Conservation (phyloP, 1,284 basidiomycete species). For the Sporisorium scitamineum region DNA sequence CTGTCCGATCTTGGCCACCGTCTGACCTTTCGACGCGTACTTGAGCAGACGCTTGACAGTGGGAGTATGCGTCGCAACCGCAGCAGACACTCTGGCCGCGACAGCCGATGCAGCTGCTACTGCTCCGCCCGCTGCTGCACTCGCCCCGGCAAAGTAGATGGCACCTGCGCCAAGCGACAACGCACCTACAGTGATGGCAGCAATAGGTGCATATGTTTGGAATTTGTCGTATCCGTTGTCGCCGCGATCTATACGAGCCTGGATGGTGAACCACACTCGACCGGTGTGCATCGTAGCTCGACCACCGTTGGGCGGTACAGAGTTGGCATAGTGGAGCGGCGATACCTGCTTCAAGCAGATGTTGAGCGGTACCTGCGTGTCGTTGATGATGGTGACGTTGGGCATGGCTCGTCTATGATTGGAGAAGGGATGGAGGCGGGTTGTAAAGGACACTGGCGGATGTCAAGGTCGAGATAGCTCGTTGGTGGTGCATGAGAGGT, state of each 20-base stretch:
- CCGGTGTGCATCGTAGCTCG: slow-evolving; percentile 49
- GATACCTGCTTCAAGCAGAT: slow-evolving; percentile 60
- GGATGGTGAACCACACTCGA: slow-evolving; percentile 61
- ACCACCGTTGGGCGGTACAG: slow-evolving; percentile 47
- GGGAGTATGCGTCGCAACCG: slow-evolving; percentile 49
- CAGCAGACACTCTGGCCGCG: slow-evolving; percentile 42
- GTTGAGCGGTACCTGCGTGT: slow-evolving; percentile 59
- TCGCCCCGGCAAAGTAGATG: slow-evolving; percentile 55
- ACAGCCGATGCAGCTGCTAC: slow-evolving; percentile 50
- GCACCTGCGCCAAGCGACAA: slow-evolving; percentile 58
- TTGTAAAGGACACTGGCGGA: not conserved
- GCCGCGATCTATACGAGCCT: slow-evolving; percentile 54
- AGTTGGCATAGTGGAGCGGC: slow-evolving; percentile 60
- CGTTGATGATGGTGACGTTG: slow-evolving; percentile 57
- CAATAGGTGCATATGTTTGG: slow-evolving; percentile 57
- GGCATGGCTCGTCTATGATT: slow-evolving; percentile 38
- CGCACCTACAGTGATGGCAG: slow-evolving; percentile 50
- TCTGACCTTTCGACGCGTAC: slow-evolving; percentile 56
- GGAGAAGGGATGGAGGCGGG: not conserved
- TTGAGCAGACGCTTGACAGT: slow-evolving; percentile 53
- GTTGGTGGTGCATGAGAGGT: not conserved
- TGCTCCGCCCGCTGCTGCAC: slow-evolving; percentile 50
- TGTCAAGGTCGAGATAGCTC: not conserved
- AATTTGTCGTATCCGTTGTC: slow-evolving; percentile 58
- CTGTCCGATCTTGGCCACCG: slow-evolving; percentile 55